Base-by-base conservation (phyloP, 352 stramenopile species). In the Phytophthora kernoviae region DNA sequence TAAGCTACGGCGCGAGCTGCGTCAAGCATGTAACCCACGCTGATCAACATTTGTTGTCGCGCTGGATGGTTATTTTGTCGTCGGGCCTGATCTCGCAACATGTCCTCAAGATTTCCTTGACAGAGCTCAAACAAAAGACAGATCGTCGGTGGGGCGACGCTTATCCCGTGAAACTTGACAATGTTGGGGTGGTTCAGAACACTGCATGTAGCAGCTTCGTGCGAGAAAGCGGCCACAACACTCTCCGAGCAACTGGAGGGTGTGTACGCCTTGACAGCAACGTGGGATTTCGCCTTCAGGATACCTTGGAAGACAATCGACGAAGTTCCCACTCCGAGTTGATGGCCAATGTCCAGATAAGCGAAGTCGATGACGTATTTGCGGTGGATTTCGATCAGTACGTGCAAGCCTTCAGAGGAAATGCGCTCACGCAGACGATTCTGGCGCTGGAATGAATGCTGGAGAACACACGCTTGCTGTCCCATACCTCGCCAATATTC, bases 301-400 rank as follows among this genome's bases (percentile, higher is more conserved):
- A 42, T 66, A 24, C 70, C 75, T 54, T 75, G 54, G 48, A 73
- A 81, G 0, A 81, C 53, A 10, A 52, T 63, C 1, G 70, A 68
- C 12, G 44, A 73, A 0, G 56, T 56, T 0, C 71, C 76, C 10
- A 64, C 54, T 4, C 70, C 74, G 45, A 84, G 59, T 21, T 64
- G 62, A 2, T 52, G 47, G 17, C 62, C 43, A n/a, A 86, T 42
- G 8, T 77, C 58, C 24, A 86, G 41, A 40, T 81, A 79, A 6
- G 74, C 74, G 52, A 87, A 87, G 39, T 87, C 77, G 22, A 87
- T 81, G 32, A 87, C 59, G 45, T 68, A 63, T 27, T 81, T 84
- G 8, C 70, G 70, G 22, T 86, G 75, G 66, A 80, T 72, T 40
- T 84, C 75, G 44, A 86, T 84, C 12, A 84, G 51, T 10, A 77